Conservation (phyloP, 352 stramenopile genomes). For the Phytophthora quininea region DNA sequence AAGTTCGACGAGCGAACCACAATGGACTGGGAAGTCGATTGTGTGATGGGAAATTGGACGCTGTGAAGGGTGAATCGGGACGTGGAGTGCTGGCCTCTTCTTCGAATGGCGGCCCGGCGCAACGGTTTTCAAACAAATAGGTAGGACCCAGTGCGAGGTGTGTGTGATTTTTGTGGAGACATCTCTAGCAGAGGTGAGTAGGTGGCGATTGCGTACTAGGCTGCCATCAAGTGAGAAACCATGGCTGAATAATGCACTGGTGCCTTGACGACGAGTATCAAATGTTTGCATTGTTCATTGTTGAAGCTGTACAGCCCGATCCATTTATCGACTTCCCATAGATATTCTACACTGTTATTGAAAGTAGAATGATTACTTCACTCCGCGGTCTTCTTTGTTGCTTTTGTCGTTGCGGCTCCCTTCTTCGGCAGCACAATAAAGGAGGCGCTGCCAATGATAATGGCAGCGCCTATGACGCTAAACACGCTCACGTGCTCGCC, state of each 20-base stretch:
- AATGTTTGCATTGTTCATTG: neutral
- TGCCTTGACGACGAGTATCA: slow-evolving; percentile 10
- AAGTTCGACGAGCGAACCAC: slow-evolving; percentile 27
- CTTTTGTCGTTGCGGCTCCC: neutral
- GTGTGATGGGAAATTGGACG: slow-evolving; percentile 29
- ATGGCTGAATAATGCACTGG: slow-evolving; percentile 13
- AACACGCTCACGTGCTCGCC: slow-evolving; percentile 61
- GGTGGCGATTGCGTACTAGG: slow-evolving; percentile 21
- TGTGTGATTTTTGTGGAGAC: slow-evolving; percentile 31
- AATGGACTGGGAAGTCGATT: slow-evolving; percentile 34
- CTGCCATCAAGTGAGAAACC: slow-evolving; percentile 14
- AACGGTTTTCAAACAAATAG: neutral
- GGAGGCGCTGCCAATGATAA: slow-evolving; percentile 61
- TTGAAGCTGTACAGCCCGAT: neutral
- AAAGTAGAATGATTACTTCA: neutral
- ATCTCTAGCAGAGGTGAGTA: slow-evolving; percentile 2
- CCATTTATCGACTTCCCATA: too few relatives aligned
- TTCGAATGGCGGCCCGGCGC: neutral
- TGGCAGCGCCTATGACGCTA: slow-evolving; percentile 59
- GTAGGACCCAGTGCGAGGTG: slow-evolving; percentile 25
- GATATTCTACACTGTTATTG: too few relatives aligned
- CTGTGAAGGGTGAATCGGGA: slow-evolving; percentile 23
- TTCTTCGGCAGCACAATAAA: slow-evolving; percentile 57
- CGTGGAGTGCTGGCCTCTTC: slow-evolving; percentile 6
- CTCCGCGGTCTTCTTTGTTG: slow-evolving; percentile 22